These are phyloP conservation scores for Dryadomyces sulphureus DNA, from an alignment of 2,329 filamentous ascomycete genomes.

Conservation along the genomic window DNA sequence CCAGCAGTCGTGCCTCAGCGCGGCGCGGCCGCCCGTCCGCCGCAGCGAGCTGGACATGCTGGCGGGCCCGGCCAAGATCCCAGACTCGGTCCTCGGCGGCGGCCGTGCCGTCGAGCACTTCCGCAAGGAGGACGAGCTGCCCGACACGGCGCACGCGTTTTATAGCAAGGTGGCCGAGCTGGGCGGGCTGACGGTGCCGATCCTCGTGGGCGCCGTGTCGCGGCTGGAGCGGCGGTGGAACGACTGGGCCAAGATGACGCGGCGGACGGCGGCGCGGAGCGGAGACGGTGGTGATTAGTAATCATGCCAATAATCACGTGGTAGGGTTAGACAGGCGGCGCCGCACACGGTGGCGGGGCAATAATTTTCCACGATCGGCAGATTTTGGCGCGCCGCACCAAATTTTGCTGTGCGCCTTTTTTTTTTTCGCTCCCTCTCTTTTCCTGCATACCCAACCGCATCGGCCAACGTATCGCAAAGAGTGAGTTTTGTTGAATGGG, in stretches of 20 bases:
- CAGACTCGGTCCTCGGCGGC: no score
- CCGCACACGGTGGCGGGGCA: constrained; percentile 4
- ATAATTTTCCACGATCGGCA: constrained; percentile 7
- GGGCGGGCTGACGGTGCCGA: constrained; percentile 20
- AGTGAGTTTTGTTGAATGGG: constrained; percentile 7
- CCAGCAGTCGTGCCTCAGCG: neutral
- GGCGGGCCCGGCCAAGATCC: no score
- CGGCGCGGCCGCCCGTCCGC: neutral
- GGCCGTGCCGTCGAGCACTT: constrained; percentile 13
- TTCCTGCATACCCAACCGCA: constrained; percentile 4
- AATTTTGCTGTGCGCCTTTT: constrained; percentile 10
- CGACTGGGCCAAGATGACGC: constrained; percentile 14
- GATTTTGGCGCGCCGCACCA: constrained; percentile 12
- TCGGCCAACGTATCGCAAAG: constrained; percentile 12
- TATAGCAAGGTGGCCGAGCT: constrained; percentile 22
- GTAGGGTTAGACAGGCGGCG: no score
- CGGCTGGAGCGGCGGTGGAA: constrained; percentile 22
- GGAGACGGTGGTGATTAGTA: neutral
- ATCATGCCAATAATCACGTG: constrained; percentile 6
- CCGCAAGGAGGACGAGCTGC: constrained; percentile 25
- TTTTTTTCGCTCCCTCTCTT: constrained; percentile 3
- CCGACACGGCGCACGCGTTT: constrained; percentile 23
- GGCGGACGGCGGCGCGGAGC: neutral
- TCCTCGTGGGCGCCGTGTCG: constrained; percentile 20
- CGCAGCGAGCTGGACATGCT: neutral